phyloP scores from a whole-genome alignment of 179 eudicot species.

The Corrigiola litoralis region DNA sequence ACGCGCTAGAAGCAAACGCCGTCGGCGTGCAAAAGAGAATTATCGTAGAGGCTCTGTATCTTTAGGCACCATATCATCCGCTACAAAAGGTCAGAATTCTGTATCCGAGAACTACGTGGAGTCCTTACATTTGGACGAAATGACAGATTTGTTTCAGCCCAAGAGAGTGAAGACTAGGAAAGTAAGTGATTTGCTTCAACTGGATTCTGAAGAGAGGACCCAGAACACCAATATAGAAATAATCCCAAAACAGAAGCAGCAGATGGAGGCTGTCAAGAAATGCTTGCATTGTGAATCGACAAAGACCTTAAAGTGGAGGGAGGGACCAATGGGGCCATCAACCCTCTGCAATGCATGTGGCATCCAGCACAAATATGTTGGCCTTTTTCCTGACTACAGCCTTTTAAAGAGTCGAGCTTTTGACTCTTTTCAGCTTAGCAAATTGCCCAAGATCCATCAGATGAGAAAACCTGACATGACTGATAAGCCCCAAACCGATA shows the following conservation, averaged over 20 bases:
- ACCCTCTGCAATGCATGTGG: slow-evolving; percentile 86
- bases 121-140: slow-evolving; percentile 28
- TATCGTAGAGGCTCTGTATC: slow-evolving; percentile 25
- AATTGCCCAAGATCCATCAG: not conserved
- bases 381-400: slow-evolving; percentile 54
- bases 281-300: slow-evolving; percentile 71
- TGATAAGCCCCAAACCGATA: too few relatives aligned
- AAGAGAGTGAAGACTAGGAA: slow-evolving; percentile 24
- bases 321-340: slow-evolving; percentile 62
- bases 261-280: slow-evolving; percentile 36
- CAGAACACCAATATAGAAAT: slow-evolving; percentile 1
- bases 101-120: slow-evolving; percentile 30
- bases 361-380: slow-evolving; percentile 58
- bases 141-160: slow-evolving; percentile 13
- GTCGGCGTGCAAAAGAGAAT: slow-evolving; percentile 38
- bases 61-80: slow-evolving; percentile 24
- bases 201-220: slow-evolving; percentile 11
- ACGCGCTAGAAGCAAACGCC: slow-evolving; percentile 49
- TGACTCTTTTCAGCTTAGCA: not conserved
- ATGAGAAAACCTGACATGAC: not conserved
- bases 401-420: slow-evolving; percentile 21
- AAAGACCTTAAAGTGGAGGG: slow-evolving; percentile 73
- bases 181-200: slow-evolving; percentile 17
- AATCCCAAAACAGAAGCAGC: not conserved
- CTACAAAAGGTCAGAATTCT: slow-evolving; percentile 11